These are phyloP conservation scores for Alnus rubra DNA, from an alignment of 306 rosid genomes.

Conservation along the genomic window DNA sequence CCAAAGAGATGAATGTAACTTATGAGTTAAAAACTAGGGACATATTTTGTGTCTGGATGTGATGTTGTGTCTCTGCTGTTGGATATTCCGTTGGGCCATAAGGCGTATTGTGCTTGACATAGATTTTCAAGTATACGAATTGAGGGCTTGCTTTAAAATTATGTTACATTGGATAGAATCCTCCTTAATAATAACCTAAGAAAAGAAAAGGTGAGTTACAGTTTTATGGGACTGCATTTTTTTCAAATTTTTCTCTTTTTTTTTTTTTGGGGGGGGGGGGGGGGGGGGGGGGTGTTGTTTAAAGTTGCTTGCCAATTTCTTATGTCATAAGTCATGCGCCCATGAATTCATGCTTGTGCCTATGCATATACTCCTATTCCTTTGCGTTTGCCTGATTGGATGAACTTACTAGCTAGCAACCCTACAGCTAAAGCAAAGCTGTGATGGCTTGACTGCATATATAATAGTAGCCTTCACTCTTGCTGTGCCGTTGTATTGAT, in stretches of 20 bases:
- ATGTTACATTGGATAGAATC: neutral
- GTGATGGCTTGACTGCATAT: neutral
- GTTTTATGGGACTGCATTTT: neutral
- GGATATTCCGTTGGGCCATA: neutral
- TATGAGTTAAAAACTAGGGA: no score
- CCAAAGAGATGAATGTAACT: no score
- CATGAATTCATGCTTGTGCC: conserved; percentile 16
- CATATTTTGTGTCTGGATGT: neutral
- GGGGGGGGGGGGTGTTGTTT: no score
- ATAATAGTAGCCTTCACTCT: neutral
- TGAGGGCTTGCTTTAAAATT: conserved; percentile 9
- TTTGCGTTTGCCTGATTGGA: neutral
- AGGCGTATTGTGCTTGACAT: neutral
- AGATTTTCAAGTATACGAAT: neutral
- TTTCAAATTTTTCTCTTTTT: neutral
- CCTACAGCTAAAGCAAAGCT: neutral
- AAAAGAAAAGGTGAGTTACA: conserved; percentile 4
- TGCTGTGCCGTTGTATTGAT: conserved; percentile 7
- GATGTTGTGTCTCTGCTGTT: neutral
- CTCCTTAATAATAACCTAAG: conserved; percentile 21
- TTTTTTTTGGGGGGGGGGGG: no score
- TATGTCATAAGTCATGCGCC: neutral
- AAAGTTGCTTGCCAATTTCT: neutral
- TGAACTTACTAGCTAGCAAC: conserved; percentile 15
- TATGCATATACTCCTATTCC: conserved; percentile 4